Conservation (phyloP, 2,329 filamentous ascomycete genomes). For the Xylariaceae sp. region DNA sequence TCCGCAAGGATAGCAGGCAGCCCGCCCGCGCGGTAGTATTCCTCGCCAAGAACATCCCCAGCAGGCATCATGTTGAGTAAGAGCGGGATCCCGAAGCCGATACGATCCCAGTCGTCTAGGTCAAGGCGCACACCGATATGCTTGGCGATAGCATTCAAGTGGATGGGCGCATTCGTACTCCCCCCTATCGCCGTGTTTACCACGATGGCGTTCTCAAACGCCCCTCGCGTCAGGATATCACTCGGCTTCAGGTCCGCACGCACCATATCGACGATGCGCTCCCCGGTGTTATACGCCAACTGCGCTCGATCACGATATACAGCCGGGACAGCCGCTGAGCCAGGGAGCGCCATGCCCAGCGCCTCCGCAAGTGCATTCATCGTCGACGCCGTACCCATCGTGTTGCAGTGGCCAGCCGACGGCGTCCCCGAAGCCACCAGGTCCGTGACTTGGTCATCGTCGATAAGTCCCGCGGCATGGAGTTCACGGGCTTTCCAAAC, state of each 20-base stretch:
- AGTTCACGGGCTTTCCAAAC: conserved; percentile 45
- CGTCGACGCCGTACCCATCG: conserved; percentile 49
- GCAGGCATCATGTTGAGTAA: conserved; percentile 51
- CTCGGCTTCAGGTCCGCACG: conserved; percentile 43
- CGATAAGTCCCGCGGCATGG: conserved; percentile 42
- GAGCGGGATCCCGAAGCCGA: conserved; percentile 46
- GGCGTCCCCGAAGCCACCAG: conserved; percentile 39
- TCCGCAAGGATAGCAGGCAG: conserved; percentile 49
- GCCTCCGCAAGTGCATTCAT: conserved; percentile 50
- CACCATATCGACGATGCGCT: conserved; percentile 47
- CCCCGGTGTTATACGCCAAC: conserved; percentile 43
- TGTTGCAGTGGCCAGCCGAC: conserved; percentile 46
- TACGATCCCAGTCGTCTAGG: conserved; percentile 48
- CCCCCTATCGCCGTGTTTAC: conserved; percentile 51
- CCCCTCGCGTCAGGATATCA: conserved; percentile 49
- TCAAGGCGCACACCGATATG: conserved; percentile 46
- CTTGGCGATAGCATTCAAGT: conserved; percentile 49
- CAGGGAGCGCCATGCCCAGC: conserved; percentile 47
- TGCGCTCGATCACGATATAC: conserved; percentile 44
- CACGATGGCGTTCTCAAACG: conserved; percentile 52
- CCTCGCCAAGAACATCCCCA: conserved; percentile 47
- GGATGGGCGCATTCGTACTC: conserved; percentile 52
- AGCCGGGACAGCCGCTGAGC: conserved; percentile 46
- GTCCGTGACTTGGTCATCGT: conserved; percentile 40
- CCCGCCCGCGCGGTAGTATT: conserved; percentile 49